Conservation (phyloP, 2,329 filamentous ascomycete genomes). For the Colletotrichum agaves region DNA sequence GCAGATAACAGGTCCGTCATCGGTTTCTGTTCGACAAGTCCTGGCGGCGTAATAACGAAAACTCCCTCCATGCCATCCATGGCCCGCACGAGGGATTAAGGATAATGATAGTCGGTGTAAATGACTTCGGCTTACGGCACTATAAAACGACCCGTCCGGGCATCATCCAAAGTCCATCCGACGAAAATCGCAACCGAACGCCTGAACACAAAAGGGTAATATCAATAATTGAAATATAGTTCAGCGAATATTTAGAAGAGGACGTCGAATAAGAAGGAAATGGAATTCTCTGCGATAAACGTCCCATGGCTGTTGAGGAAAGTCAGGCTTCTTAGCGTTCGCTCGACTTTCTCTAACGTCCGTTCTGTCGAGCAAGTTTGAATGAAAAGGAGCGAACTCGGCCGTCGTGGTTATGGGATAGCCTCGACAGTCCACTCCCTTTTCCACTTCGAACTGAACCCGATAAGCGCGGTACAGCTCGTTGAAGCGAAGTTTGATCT, state of each 20-base stretch:
- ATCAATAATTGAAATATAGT: no score
- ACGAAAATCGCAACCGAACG: no score
- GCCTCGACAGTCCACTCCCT: not conserved
- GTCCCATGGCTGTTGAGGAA: no score
- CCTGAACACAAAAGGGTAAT: no score
- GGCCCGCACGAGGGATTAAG: not conserved
- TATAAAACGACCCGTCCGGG: no score
- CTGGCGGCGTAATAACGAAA: constrained; percentile 10
- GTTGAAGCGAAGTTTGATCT: constrained; percentile 51
- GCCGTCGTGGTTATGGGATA: not conserved
- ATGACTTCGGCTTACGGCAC: not conserved
- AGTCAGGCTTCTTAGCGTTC: not conserved
- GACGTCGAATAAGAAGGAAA: no score
- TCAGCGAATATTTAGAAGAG: no score
- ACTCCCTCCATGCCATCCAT: not conserved
- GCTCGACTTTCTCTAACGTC: constrained; percentile 17
- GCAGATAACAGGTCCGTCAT: constrained; percentile 8
- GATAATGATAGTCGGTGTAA: not conserved
- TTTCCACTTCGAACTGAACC: constrained; percentile 43
- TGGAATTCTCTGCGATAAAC: no score
- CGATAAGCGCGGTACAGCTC: constrained; percentile 49
- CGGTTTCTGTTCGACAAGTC: not conserved
- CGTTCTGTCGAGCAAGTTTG: constrained; percentile 16
- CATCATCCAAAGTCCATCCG: no score
- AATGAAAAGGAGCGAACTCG: constrained; percentile 24